phyloP scores from a whole-genome alignment of 306 rosid genomes.

The Trifolium subterraneum region DNA sequence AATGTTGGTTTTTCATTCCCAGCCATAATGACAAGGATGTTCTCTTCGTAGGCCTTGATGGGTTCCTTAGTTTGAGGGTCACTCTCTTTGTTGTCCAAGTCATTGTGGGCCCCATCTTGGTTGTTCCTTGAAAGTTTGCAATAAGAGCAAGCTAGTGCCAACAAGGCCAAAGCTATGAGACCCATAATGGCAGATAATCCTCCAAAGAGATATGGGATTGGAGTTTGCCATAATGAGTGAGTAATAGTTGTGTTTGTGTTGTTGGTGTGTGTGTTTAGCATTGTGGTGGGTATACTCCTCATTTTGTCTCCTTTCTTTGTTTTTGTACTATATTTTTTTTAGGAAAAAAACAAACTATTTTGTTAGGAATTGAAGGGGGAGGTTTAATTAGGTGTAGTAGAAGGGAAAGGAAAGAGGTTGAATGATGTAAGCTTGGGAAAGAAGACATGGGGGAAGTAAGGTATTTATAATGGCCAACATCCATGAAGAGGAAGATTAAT shows the following conservation, averaged over 20 bases:
- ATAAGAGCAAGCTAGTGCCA: slow-evolving; percentile 72
- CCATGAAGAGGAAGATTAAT: neutral
- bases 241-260: neutral
- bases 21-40: slow-evolving; percentile 82
- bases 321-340: neutral
- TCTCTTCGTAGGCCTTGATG: slow-evolving; percentile 54
- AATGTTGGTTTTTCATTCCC: slow-evolving; percentile 71
- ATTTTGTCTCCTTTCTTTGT: slow-evolving; percentile 35
- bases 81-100: slow-evolving; percentile 49
- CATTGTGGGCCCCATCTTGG: slow-evolving; percentile 32
- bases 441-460: neutral
- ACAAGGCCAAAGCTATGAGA: slow-evolving; percentile 62
- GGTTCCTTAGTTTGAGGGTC: slow-evolving; percentile 37
- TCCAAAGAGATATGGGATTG: slow-evolving; percentile 86
- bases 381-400: neutral
- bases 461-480: slow-evolving; percentile 52
- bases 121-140: slow-evolving; percentile 41
- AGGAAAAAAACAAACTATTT: neutral
- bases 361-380: neutral
- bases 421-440: slow-evolving; percentile 43
- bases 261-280: slow-evolving; percentile 3
- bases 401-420: slow-evolving; percentile 8
- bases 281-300: slow-evolving; percentile 46
- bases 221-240: slow-evolving; percentile 75
- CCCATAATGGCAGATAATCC: slow-evolving; percentile 68